A percentile compares a stretch with the other conserved stretches of the same genome.
phyloP scores from a whole-genome alignment of 345 rosid genomes.

The Bruguiera parviflora region DNA sequence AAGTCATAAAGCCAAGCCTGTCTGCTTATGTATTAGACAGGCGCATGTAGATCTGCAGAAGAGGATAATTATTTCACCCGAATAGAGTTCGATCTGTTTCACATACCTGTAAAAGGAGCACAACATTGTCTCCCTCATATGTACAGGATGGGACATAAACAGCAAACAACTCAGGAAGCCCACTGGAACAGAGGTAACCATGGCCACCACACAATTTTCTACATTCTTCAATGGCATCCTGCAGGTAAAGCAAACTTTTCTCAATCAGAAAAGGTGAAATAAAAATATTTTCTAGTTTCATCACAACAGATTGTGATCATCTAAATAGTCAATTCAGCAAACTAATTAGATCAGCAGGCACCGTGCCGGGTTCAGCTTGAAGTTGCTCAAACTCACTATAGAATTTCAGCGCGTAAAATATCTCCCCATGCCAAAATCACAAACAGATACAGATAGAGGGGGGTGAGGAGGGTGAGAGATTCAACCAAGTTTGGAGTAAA shows the following conservation, averaged over 20 bases:
- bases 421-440: too few species aligned
- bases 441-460: too few species aligned
- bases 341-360: not conserved
- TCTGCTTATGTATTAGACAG: too few species aligned
- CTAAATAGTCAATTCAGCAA: not conserved
- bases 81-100: not conserved
- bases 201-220: constrained; percentile 98
- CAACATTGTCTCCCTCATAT: constrained; percentile 95
- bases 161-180: constrained; percentile 96
- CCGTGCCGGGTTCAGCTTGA: not conserved
- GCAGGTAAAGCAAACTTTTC: constrained; percentile 16
- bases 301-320: not conserved
- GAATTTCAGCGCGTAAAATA: too few species aligned
- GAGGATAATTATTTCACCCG: not conserved
- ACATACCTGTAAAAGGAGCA: constrained; percentile 80
- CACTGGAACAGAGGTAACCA: constrained; percentile 91
- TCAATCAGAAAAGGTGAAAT: not conserved
- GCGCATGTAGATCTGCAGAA: not conserved
- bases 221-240: constrained; percentile 99
- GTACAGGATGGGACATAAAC: constrained; percentile 96
- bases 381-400: not conserved
- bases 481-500: not conserved
- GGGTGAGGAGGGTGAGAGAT: not conserved
- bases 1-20: not conserved
- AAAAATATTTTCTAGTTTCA: too few species aligned